Conservation (phyloP, 345 rosid genomes). For the Hibiscus tridactylites region DNA sequence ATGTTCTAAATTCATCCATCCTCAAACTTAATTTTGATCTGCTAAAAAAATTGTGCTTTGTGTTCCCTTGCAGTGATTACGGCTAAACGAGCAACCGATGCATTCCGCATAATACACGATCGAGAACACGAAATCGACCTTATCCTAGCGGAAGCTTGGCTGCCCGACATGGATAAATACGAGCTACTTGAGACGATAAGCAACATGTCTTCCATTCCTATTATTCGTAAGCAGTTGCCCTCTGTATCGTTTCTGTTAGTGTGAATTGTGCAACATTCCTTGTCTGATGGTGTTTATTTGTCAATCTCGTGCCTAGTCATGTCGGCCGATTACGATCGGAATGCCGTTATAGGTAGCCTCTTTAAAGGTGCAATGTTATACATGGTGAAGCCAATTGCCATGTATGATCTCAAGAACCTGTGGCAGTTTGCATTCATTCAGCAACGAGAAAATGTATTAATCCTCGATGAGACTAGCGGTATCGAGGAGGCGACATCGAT, state of each 20-base stretch:
- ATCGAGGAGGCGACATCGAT: background rate
- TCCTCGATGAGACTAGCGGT: background rate
- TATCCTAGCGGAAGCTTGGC: slow-evolving; percentile 34
- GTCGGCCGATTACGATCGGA: slow-evolving; percentile 21
- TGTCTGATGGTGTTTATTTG: background rate
- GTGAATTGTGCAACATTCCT: background rate
- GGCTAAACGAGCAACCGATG: slow-evolving; percentile 27
- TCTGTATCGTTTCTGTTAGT: background rate
- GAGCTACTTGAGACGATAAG: slow-evolving; percentile 38
- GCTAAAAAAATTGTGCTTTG: background rate
- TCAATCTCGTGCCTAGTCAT: slow-evolving; percentile 23
- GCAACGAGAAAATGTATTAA: background rate
- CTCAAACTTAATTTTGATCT: background rate
- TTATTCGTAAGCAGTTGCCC: slow-evolving; percentile 31
- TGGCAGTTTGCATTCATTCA: slow-evolving; percentile 35
- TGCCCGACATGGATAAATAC: slow-evolving; percentile 43
- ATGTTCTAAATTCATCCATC: too few relatives aligned
- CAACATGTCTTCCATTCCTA: slow-evolving; percentile 24
- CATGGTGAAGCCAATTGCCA: slow-evolving; percentile 37
- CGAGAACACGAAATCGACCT: slow-evolving; percentile 27
- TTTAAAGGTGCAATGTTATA: slow-evolving; percentile 36
- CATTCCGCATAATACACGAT: slow-evolving; percentile 25
- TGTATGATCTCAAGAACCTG: slow-evolving; percentile 22
- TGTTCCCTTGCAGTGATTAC: slow-evolving; percentile 30
- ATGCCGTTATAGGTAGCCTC: slow-evolving; percentile 27